phyloP scores from a whole-genome alignment of 2,329 filamentous ascomycete species.

The Sporothrix luriei region DNA sequence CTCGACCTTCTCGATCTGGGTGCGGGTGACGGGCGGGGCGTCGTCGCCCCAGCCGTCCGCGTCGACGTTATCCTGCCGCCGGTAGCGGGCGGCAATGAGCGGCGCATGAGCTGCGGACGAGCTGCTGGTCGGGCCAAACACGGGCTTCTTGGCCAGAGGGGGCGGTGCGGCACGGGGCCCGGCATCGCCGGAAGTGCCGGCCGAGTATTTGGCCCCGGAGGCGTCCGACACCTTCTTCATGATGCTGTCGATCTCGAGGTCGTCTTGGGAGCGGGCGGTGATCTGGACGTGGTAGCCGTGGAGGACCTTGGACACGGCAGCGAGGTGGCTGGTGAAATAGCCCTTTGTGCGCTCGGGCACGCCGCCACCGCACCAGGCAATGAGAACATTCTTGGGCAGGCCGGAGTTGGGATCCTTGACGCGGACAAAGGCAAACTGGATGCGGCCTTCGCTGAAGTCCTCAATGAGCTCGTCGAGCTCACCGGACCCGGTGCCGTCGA shows the following conservation, averaged over 20 bases:
- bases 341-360: constrained; percentile 98
- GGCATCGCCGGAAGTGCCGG: constrained; percentile 57
- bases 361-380: constrained; percentile 96
- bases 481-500: constrained; percentile 84
- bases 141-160: constrained; percentile 82
- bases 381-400: constrained; percentile 88
- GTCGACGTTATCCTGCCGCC: constrained; percentile 63
- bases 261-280: constrained; percentile 86
- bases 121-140: constrained; percentile 74
- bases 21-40: constrained; percentile 85
- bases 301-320: constrained; percentile 85
- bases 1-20: constrained; percentile 86
- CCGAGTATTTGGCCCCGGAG: constrained; percentile 91
- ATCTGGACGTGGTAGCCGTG: constrained; percentile 98
- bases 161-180: constrained; percentile 55
- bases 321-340: constrained; percentile 94
- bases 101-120: constrained; percentile 63
- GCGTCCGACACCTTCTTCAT: constrained; percentile 93
- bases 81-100: constrained; percentile 66
- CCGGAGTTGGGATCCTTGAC: constrained; percentile 91
- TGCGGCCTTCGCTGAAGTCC: constrained; percentile 93
- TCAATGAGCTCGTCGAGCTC: constrained; percentile 88
- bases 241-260: constrained; percentile 84
- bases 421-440: constrained; percentile 96
- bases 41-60: constrained; percentile 93